Conservation (phyloP, 305 asterid species). For the Petunia hybrid region DNA sequence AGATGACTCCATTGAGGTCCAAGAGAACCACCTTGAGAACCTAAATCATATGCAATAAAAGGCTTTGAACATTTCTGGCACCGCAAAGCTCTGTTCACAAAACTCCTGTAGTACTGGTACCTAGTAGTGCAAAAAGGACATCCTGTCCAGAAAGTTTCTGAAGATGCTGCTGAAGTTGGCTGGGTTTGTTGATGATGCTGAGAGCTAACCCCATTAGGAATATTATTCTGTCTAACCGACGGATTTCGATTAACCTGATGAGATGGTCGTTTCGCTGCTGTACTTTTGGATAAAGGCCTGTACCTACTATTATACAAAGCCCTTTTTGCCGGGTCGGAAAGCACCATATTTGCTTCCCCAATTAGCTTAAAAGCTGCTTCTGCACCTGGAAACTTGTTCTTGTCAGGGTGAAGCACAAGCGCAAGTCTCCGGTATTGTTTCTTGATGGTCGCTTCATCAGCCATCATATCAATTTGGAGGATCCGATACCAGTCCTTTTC, state of each 20-base stretch:
- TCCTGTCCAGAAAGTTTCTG: constrained; percentile 69
- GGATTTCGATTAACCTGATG: constrained; percentile 41
- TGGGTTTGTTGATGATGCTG: constrained; percentile 49
- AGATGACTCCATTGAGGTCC: constrained; percentile 43
- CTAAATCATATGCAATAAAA: constrained; percentile 60
- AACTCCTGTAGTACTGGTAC: constrained; percentile 57
- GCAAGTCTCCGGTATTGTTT: constrained; percentile 80
- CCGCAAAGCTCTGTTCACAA: constrained; percentile 48
- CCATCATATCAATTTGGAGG: constrained; percentile 67
- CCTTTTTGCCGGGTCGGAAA: constrained; percentile 66
- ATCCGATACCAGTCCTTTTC: constrained; percentile 75
- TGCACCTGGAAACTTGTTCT: constrained; percentile 89
- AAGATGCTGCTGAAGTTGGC: constrained; percentile 39
- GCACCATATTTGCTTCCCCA: constrained; percentile 78
- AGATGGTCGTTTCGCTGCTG: constrained; percentile 51
- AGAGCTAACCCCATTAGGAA: constrained; percentile 47
- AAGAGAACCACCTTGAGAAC: constrained; percentile 47
- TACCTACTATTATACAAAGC: constrained; percentile 62
- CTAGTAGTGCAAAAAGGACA: constrained; percentile 67
- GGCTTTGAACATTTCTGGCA: constrained; percentile 63
- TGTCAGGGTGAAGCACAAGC: constrained; percentile 90
- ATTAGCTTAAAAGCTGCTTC: constrained; percentile 91
- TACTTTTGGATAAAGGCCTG: constrained; percentile 45
- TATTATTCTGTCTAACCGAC: constrained; percentile 37
- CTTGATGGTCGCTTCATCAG: constrained; percentile 61